Percentiles rank a stretch among this genome's conserved stretches.
phyloP scores from a whole-genome alignment of 2,329 filamentous ascomycete species.

The Fusarium sp. region DNA sequence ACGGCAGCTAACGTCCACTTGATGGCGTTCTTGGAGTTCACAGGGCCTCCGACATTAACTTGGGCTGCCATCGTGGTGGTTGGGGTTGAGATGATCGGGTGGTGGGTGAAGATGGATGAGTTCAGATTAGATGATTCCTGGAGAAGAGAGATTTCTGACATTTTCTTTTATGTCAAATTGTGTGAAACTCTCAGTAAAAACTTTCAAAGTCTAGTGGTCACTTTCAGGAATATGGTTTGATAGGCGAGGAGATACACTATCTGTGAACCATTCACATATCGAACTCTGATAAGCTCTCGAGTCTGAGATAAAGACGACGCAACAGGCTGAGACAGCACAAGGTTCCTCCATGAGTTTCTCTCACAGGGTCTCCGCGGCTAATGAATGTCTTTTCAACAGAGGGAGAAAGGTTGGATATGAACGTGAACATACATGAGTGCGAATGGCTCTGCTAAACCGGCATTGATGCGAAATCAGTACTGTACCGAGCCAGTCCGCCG shows the following conservation, averaged over 20 bases:
- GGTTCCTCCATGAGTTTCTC: too few relatives aligned
- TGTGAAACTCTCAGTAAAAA: not conserved
- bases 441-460: too few relatives aligned
- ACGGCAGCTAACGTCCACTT: not conserved
- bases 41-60: not conserved
- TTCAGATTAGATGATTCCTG: not conserved
- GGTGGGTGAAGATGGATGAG: too few relatives aligned
- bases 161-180: not conserved
- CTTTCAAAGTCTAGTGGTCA: too few relatives aligned
- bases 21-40: not conserved
- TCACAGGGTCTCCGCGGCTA: too few relatives aligned
- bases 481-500: too few relatives aligned
- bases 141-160: not conserved
- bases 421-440: too few relatives aligned
- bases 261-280: accelerated
- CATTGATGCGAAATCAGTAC: too few relatives aligned
- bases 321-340: too few relatives aligned
- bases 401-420: too few relatives aligned
- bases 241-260: accelerated
- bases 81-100: not conserved
- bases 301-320: too few relatives aligned
- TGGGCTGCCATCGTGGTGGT: not conserved
- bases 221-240: not conserved
- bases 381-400: too few relatives aligned
- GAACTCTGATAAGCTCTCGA: not conserved